A percentile compares a stretch with the other conserved stretches of the same genome.
phyloP scores from a whole-genome alignment of 2,329 filamentous ascomycete genomes.

The Stemphylium lycopersici region DNA sequence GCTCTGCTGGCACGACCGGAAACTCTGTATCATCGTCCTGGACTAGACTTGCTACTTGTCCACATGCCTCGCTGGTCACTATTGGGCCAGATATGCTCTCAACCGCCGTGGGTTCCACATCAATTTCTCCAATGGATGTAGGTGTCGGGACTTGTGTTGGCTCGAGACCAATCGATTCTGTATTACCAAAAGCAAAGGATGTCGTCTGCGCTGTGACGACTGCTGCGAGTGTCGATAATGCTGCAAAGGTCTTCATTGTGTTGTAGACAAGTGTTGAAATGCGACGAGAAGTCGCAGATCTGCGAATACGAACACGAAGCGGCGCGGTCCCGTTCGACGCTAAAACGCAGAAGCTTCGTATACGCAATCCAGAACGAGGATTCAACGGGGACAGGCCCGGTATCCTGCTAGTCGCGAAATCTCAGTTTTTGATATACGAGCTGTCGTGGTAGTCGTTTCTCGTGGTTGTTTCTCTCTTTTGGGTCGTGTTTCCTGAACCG shows the following conservation, averaged over 20 bases:
- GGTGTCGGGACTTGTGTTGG: slow-evolving; percentile 10
- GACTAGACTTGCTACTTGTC: slow-evolving; percentile 30
- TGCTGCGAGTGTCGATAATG: slow-evolving; percentile 6
- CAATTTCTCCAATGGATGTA: slow-evolving; percentile 27
- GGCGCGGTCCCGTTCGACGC: background rate
- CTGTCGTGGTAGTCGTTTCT: background rate
- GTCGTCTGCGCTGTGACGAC: slow-evolving; percentile 8
- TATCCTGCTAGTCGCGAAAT: background rate
- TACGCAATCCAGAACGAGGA: background rate
- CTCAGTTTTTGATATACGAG: background rate
- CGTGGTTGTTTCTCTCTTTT: background rate
- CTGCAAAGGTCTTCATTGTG: slow-evolving; percentile 8
- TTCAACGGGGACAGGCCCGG: background rate
- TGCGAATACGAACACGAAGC: background rate
- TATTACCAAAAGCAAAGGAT: slow-evolving; percentile 12
- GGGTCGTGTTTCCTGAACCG: background rate
- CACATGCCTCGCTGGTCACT: slow-evolving; percentile 38
- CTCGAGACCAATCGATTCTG: slow-evolving; percentile 8
- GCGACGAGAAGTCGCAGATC: background rate
- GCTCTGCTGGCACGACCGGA: slow-evolving; percentile 40
- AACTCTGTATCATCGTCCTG: slow-evolving; percentile 10
- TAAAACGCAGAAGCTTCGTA: background rate
- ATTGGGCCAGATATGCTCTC: slow-evolving; percentile 38
- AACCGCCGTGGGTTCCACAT: slow-evolving; percentile 33
- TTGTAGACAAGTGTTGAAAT: background rate